Base-by-base conservation (phyloP, 2,329 filamentous ascomycete genomes). In the Escovopsis sp. region DNA sequence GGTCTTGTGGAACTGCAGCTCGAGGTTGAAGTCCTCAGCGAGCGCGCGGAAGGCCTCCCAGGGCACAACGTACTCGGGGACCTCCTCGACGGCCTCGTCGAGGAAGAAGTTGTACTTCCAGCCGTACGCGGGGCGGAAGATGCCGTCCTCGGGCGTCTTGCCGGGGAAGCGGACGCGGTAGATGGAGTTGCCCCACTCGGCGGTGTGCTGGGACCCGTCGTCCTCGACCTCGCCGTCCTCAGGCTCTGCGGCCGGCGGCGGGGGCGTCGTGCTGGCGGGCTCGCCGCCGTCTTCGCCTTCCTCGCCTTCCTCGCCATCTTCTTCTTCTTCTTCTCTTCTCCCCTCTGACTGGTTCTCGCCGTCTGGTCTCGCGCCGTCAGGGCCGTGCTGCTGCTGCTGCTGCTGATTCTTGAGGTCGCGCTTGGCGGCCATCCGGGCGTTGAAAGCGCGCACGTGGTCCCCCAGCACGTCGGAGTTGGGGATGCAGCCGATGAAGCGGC, bases 41-140 rank as follows among this genome's bases (percentile, higher is more conserved):
- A 96, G 68, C 26, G 86, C 88, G 64, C 91, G 85, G 67, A 98
- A 96, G 1, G 87, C 88, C 59, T 94, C 88, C 89, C 91, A 98
- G 0, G 91, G 91, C 1, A 98, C 91, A 2, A 98, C 89, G 58
- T 94, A 98, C 65, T 98, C 91, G 3, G 91, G 89, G 7, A 94
- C 85, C 57, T 88, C 85, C 59, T 96, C 89, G 18, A 98, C 91
- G 0, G 91, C 91, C 64, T 98, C 91, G 54, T 91, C 81, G 44
- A 98, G 77, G 61, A 87, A 94, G 68, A 94, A 98, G 57, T 79
- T 94, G 66, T 98, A 98, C 62, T 91, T 94, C 88, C 91, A 96
- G 40, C 89, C 91, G 58, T 87, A 96, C 0, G 91, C 86, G 5
- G 91, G 91, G 5, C 91, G 80, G 66, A 98, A 98, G 30, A 91